Conservation (phyloP, 2,329 filamentous ascomycete genomes). For the Stromatinia cepivora region DNA sequence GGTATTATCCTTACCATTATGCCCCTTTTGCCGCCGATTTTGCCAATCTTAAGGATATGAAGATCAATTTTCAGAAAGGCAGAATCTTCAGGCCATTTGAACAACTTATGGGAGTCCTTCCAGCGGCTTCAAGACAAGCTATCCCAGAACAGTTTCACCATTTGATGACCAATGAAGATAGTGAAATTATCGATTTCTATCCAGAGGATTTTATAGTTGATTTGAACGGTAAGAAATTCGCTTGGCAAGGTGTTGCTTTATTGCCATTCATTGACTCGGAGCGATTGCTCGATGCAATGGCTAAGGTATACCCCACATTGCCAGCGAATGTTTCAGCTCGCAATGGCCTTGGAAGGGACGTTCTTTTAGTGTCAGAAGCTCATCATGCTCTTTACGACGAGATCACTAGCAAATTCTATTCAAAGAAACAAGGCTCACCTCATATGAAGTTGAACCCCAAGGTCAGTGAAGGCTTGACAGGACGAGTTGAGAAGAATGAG, state of each 20-base stretch:
- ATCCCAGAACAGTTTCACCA: constrained; percentile 85
- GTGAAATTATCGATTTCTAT: constrained; percentile 96
- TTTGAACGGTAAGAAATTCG: constrained; percentile 96
- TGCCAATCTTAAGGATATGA: constrained; percentile 74
- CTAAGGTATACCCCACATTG: constrained; percentile 76
- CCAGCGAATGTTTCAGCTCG: constrained; percentile 74
- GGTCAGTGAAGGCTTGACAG: constrained; percentile 74
- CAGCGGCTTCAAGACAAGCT: constrained; percentile 87
- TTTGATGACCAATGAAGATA: constrained; percentile 85
- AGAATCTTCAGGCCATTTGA: constrained; percentile 89
- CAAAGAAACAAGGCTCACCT: constrained; percentile 72
- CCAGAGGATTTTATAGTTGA: constrained; percentile 92
- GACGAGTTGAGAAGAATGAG: constrained; percentile 77
- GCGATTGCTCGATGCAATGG: constrained; percentile 78
- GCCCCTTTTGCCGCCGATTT: constrained; percentile 97
- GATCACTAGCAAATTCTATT: constrained; percentile 82
- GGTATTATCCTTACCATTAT: constrained; percentile 99
- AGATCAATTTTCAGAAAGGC: constrained; percentile 80
- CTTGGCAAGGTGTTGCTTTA: constrained; percentile 93
- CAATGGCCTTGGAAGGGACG: constrained; percentile 78
- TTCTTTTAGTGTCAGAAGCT: constrained; percentile 78
- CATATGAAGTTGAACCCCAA: constrained; percentile 73
- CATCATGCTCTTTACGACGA: constrained; percentile 81
- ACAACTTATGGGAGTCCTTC: constrained; percentile 96
- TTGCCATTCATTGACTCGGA: constrained; percentile 96